Conservation (phyloP, 2,329 filamentous ascomycete genomes). For the Alternaria postmessia region DNA sequence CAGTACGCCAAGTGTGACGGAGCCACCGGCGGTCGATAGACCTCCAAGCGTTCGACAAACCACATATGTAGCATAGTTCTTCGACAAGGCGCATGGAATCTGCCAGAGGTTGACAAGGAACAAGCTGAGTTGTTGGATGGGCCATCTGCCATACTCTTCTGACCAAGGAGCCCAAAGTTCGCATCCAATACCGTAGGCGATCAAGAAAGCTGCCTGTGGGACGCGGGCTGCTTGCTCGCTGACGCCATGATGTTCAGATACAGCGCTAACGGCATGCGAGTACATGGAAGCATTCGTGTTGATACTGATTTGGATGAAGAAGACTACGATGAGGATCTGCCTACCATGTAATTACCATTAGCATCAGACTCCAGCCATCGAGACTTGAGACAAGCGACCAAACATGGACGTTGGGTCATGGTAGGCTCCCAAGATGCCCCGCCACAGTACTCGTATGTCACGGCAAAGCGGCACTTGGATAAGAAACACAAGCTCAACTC, state of each 20-base stretch:
- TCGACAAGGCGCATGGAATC: conserved; percentile 55
- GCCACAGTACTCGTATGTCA: neutral
- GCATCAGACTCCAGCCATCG: neutral
- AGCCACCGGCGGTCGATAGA: conserved; percentile 69
- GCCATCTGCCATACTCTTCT: conserved; percentile 63
- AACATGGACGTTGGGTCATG: neutral
- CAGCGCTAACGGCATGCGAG: conserved; percentile 56
- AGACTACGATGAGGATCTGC: conserved; percentile 61
- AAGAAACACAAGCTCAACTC: conserved; percentile 9
- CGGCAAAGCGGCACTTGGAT: conserved; percentile 36
- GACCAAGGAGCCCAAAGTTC: conserved; percentile 65
- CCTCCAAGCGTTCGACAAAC: conserved; percentile 61
- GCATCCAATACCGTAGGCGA: conserved; percentile 59
- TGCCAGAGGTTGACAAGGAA: conserved; percentile 65
- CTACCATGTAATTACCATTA: conserved; percentile 2
- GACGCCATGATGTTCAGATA: conserved; percentile 57
- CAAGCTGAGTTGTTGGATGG: conserved; percentile 60
- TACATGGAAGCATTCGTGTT: conserved; percentile 65
- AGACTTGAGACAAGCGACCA: neutral
- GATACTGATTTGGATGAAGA: conserved; percentile 62
- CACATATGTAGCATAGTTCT: conserved; percentile 55
- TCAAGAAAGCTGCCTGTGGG: conserved; percentile 60
- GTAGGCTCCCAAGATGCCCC: neutral
- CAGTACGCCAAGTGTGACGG: conserved; percentile 70
- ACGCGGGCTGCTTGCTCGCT: conserved; percentile 58